phyloP scores from a whole-genome alignment of 208 protist species.

The Leishmania braziliensis region DNA sequence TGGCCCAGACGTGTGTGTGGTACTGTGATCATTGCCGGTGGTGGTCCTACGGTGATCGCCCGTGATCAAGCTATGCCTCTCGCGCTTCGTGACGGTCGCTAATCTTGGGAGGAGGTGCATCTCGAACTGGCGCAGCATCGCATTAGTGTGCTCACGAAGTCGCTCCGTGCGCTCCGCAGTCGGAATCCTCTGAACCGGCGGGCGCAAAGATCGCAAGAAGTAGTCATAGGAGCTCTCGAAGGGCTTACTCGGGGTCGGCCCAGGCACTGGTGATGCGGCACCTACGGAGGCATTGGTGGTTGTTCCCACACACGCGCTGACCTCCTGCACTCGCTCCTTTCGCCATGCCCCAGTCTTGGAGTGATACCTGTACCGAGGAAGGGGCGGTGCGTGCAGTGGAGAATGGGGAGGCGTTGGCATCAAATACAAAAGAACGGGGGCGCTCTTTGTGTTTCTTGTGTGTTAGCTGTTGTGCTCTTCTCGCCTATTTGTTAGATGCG shows the following conservation, averaged over 20 bases:
- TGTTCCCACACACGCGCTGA: neutral
- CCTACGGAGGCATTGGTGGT: neutral
- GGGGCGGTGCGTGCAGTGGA: slow-evolving; percentile 36
- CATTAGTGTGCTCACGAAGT: slow-evolving; percentile 20
- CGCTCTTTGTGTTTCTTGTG: neutral
- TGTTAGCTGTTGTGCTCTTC: neutral
- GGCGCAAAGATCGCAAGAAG: slow-evolving; percentile 46
- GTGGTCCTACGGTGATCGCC: neutral
- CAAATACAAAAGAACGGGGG: neutral
- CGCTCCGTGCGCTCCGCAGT: slow-evolving; percentile 18
- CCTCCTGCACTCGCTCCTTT: slow-evolving; percentile 20
- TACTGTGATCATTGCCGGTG: neutral
- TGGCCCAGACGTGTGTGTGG: neutral
- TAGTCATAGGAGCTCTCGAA: slow-evolving; percentile 75
- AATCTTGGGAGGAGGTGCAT: slow-evolving; percentile 20
- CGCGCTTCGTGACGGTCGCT: neutral
- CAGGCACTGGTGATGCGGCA: neutral
- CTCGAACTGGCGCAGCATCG: slow-evolving; percentile 46
- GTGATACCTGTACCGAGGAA: slow-evolving; percentile 55
- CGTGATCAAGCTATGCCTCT: neutral
- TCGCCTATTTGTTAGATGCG: neutral
- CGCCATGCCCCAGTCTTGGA: slow-evolving; percentile 39
- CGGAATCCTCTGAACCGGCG: slow-evolving; percentile 18
- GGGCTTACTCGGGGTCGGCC: neutral
- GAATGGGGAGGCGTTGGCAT: slow-evolving; percentile 14